phyloP scores from a whole-genome alignment of 129 eudicot genomes.

The Helianthus tuberosus region DNA sequence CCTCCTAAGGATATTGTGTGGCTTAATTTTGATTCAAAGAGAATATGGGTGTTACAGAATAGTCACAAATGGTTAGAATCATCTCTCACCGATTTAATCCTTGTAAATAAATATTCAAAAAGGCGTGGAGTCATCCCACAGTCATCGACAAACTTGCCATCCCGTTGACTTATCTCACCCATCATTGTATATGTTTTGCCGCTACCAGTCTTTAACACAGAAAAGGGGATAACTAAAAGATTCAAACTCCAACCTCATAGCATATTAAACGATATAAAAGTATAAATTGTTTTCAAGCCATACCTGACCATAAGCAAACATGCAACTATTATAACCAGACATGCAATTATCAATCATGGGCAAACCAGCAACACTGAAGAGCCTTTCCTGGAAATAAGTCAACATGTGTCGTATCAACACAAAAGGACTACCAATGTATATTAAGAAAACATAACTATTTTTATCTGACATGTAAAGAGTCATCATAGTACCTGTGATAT shows the following conservation, averaged over 20 bases:
- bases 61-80: conserved; percentile 22
- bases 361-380: conserved; percentile 80
- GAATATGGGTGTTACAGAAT: conserved; percentile 18
- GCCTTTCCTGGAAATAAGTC: conserved; percentile 64
- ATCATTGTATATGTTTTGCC: conserved; percentile 95
- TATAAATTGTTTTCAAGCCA: not conserved
- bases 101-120: conserved; percentile 67
- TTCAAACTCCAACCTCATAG: conserved; percentile 24
- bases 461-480: not conserved
- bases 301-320: conserved; percentile 98
- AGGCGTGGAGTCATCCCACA: conserved; percentile 92
- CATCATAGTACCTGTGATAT: conserved; percentile 65
- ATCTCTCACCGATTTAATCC: conserved; percentile 68
- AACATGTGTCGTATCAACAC: conserved; percentile 7
- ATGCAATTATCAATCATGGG: conserved; percentile 97
- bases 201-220: conserved; percentile 78
- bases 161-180: conserved; percentile 71
- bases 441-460: not conserved
- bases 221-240: conserved; percentile 5
- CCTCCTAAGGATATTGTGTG: conserved; percentile 50
- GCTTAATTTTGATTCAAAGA: conserved; percentile 3
- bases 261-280: conserved; percentile 4
- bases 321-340: conserved; percentile 95
- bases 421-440: conserved; percentile 18
- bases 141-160: conserved; percentile 61